Percentiles rank a stretch among this genome's conserved stretches.
These are phyloP conservation scores for Backusella australiensis DNA, from an alignment of 192 early-diverging fungal species.

Conservation along the genomic window DNA sequence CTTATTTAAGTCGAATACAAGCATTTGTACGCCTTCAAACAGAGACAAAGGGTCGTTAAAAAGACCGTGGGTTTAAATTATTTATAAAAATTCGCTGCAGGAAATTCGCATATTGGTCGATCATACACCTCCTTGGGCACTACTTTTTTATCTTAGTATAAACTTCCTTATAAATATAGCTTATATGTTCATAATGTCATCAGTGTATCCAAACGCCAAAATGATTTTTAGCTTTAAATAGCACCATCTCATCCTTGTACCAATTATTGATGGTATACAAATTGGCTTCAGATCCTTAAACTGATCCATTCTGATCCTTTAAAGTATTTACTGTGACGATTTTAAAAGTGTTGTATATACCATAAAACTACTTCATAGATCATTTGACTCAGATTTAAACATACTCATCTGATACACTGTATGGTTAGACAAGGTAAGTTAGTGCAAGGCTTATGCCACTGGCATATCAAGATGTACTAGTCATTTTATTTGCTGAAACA, in stretches of 20 bases:
- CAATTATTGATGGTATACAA: too few relatives aligned
- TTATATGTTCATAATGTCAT: background rate
- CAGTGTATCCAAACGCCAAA: background rate
- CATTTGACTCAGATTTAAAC: background rate
- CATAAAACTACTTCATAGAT: background rate
- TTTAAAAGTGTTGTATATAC: background rate
- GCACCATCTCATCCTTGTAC: too few relatives aligned
- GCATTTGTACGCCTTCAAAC: background rate
- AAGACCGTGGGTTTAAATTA: background rate
- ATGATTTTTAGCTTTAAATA: too few relatives aligned
- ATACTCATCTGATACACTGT: background rate
- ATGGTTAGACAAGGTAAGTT: background rate
- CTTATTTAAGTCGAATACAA: background rate
- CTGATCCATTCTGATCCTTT: background rate
- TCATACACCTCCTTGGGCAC: too few relatives aligned
- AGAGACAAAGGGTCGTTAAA: background rate
- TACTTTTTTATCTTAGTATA: too few relatives aligned
- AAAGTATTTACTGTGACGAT: too few relatives aligned
- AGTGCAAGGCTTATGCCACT: background rate
- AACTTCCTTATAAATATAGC: background rate
- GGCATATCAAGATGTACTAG: background rate
- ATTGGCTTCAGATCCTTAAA: background rate
- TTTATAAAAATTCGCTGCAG: background rate
- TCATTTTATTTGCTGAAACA: background rate
- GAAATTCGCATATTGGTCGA: too few relatives aligned